Base-by-base conservation (phyloP, 2,329 filamentous ascomycete species). In the Trichoderma koningiopsis region DNA sequence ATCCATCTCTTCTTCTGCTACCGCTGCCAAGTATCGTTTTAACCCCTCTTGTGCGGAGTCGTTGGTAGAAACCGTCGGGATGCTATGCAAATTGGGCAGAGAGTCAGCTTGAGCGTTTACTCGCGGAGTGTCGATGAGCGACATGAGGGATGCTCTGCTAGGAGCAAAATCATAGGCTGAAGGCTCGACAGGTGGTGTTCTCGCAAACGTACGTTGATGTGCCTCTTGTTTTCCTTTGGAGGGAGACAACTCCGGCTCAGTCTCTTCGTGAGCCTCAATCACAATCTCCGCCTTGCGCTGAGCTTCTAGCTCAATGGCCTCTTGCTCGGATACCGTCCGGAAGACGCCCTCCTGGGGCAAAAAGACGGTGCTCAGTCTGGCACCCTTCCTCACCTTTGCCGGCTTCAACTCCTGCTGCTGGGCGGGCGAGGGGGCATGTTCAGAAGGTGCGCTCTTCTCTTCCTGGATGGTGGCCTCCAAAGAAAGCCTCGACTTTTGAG, bases 291-390 rank as follows among this genome's bases (percentile, higher is more conserved):
- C 74, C 49, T 75, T 74, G 27, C 76, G 72, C 52, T 78, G 75
- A 0, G 75, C 77, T 68, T 83, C 79, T 68, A 84, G 76, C 5
- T 80, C 81, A 22, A 82, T 81, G 13, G 84, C 81, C 69, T 87
- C 85, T 70, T 85, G 80, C 72, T 87, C 83, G 1, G 87, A 87
- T 56, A 89, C 79, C 2, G 87, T 88, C 59, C 86, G 85, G 76
- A 91, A 90, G 67, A 88, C 86, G 59, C 88, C 90, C 74, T 90
- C 84, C 22, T 85, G 84, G 5, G 89, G 87, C 14, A 88, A 85
- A 73, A 91, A 87, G 66, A 89, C 83, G 47, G 85, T 86, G 74
- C 82, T 86, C 31, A 76, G 85, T 72, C 81, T 84, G 68, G 78
- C 81, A 73, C 77, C 83, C 64, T 81, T 79, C 67, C 75, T 80